Base-by-base conservation (phyloP, 257 asterid species). In the Verbena officinalis region DNA sequence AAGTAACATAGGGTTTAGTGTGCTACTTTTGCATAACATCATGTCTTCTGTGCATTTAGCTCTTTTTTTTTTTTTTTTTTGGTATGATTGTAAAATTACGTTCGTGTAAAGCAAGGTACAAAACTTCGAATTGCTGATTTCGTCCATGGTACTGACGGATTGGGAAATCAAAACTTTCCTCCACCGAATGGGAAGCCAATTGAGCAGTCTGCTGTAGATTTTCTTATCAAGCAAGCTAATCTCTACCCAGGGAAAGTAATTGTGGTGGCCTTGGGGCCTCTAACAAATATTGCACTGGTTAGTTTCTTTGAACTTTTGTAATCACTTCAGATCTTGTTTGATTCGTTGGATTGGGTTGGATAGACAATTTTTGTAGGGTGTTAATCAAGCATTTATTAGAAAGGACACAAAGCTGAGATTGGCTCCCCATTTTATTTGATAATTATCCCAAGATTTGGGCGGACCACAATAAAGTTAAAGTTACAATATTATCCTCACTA, bases 131-230 rank as follows among this genome's bases (percentile, higher is more conserved):
- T 87, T 62, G 99, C 97, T 71, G 95, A 83, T 80, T 93, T 93
- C 59, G 99, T 90, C 73, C 99, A 93, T 71, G 99, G 99, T 39
- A 78, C 90, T 55, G 99, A 93, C 80, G 99, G 99, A 73, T 88
- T 93, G 78, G 99, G 99, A 53, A 93, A 93, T 76, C 99, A 93
- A 86, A 87, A 90, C 80, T 90, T 93, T 67, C 95, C 96, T 74
- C 86, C 96, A 27, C 95, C 99, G 31, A 77, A 81, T 70, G 96
- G 96, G 62, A 83, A 78, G 69, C 85, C 88, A 61, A 83, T 81
- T 52, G 92, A 90, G 68, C 89, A 75, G 69, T 85, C 90, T 65
- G 99, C 97, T 22, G 69, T 52, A 11, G 95, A 86, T 27, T 93
- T 90, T 79, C 96, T 93, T 30, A 59, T 72, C 61, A 64, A 93